Conservation (phyloP, 345 rosid species). For the Eucalyptus viminalis region DNA sequence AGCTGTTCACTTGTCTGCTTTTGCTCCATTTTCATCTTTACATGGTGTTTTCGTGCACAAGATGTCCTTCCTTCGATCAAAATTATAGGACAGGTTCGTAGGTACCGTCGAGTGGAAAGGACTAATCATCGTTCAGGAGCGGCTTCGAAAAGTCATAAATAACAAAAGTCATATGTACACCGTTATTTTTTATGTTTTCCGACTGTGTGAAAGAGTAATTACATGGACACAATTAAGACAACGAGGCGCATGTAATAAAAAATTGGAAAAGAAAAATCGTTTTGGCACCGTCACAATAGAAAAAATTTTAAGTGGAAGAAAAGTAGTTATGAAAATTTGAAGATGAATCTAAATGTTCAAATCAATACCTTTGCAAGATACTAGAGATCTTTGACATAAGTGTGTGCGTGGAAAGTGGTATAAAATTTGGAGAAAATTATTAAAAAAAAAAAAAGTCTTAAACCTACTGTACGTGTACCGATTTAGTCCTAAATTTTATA, state of each 20-base stretch:
- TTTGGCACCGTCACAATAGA: neutral
- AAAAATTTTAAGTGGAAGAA: neutral
- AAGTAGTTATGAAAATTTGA: neutral
- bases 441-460: too few species aligned
- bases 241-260: neutral
- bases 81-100: neutral
- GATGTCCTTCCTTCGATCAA: neutral
- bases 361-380: neutral
- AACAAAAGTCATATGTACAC: neutral
- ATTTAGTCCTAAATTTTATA: too few species aligned
- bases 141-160: neutral
- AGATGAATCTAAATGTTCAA: neutral
- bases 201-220: neutral
- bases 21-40: neutral
- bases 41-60: neutral
- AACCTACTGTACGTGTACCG: fast-evolving
- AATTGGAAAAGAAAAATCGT: neutral
- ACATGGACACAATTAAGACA: neutral
- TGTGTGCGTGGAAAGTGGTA: neutral
- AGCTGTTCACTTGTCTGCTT: neutral
- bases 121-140: neutral
- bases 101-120: neutral
- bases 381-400: neutral
- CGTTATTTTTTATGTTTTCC: neutral
- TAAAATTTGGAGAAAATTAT: neutral